Base-by-base conservation (phyloP, 768 basidiomycete genomes). In the Mycena epipterygia region DNA sequence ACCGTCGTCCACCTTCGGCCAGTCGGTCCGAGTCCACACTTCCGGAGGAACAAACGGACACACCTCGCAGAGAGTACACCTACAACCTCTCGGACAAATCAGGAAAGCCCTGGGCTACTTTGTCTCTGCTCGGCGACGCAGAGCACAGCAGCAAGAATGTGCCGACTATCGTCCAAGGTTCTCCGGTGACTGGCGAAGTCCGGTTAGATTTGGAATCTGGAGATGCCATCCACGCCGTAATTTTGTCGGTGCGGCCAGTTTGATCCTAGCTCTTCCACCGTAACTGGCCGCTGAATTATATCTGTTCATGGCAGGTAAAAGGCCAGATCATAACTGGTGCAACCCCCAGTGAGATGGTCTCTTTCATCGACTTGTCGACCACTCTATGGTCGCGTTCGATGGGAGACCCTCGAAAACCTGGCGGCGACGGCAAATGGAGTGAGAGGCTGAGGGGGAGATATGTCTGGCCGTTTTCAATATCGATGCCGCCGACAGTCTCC, bases 171-270 rank as follows among this genome's bases (percentile, higher is more conserved):
- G 48, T 81, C 19, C 81, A 87, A 73, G 81, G 82, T 42, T 74
- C 76, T 13, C 70, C 72, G 2, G 73, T 85, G 7, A 74, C 74
- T 42, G 85, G 86, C 13, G 76, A 77, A 42, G 80, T 86, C 16
- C 75, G 74, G 9, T 73, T 87, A 29, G 74, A 76, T 55, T 67
- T 83, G 21, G 79, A 79, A 6, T 81, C 80, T 41, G 79, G 84
- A 8, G 86, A 89, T 46, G 79, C 80, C 25, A 84, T 90, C 52
- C 84, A 86, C 67, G 81, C 82, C 14, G 84, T 92, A 16, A 78
- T 80, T 16, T 71, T 91, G 57, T 82, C 84, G 65, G 91, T 90
- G 74, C 30, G 81, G 77, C 44, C 51, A 27, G n/a, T 30, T 12
- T 29, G 14, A 9, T 8, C 23, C 11, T 53, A n/a, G n/a, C n/a